Base-by-base conservation (phyloP, 176 grass and related monocot genomes). In the Microstegium vimineum region DNA sequence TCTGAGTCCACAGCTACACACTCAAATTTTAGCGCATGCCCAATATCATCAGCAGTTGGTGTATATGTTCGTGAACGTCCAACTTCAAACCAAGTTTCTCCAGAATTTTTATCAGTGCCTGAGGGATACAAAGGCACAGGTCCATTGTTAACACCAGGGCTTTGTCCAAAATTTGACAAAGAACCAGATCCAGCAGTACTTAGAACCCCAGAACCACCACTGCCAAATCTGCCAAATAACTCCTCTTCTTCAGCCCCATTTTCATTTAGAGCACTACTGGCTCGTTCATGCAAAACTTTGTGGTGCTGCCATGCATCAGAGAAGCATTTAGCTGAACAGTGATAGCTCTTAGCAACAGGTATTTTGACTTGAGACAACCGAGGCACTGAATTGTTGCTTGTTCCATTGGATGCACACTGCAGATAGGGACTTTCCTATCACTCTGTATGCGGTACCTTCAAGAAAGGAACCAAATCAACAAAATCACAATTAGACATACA, bases 221-320 rank as follows among this genome's bases (percentile, higher is more conserved):
- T 91, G 43, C 84, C 81, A 80, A 94, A 88, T 82, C 85, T 89
- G 42, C 97, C 97, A 86, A 99, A 99, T 60, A 94, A 60, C 71
- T 94, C 97, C 74, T 96, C 97, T 75, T 99, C 97, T 82, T 99
- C 93, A 61, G 82, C 37, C 47, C 93, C 97, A 88, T 96, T 99
- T 88, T 99, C 97, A 84, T 87, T 92, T 54, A 91, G 38, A 60
- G 91, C 78, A 84, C 78, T 99, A 82, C 69, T 91, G 25, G 97
- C 97, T 30, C 87, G 91, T 60, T 99, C 97, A 85, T 99, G 97
- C 81, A 99, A 90, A 84, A 89, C 87, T 66, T 86, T 88, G 81
- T 99, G 97, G 69, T 94, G 93, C 83, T 92, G 93, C 97, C 97
- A 99, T 38, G 93, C 93, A 87, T 96, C 97, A 75, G 89, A 83